Base-by-base conservation (phyloP, 768 basidiomycete species). In the Podaxis sp. region DNA sequence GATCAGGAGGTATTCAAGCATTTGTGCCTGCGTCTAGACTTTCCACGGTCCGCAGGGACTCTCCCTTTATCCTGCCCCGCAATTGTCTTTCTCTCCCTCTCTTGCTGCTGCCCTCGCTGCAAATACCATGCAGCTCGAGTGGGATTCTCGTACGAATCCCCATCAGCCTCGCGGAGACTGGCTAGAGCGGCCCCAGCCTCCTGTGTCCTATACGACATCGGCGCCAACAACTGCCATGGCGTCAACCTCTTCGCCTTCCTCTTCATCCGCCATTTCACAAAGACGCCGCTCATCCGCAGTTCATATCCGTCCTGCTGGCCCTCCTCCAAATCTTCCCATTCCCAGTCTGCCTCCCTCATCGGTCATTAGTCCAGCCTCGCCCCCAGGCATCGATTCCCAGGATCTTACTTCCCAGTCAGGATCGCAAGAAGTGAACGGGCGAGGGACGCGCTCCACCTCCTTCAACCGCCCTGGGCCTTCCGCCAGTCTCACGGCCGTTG, bases 251-350 rank as follows among this genome's bases (percentile, higher is more conserved):
- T 36, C 19, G 2, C 37, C 54, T 19, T 13, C 58, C 50, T 40
- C 58, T n/a, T 67, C 72, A 29, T 63, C 71, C 56, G 70, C 70
- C 59, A 67, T 80, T 59, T 73, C 77, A 56, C 80, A 82, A 64
- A 85, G 89, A 59, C 86, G 90, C 57, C 89, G 90, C 67, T 91
- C 89, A 25, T 85, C 86, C 58, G 86, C 83, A 60, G 82, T 85
- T 12, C 81, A 84, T 68, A 77, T 79, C 25, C 84, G 88, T 50
- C 89, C 90, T 5, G 83, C 87, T 41, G 85, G 76, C 2, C 90
- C 90, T 19, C 90, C 90, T 47, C 90, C 90, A 22, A 85, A 78
- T 68, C 82, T 85, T 67, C 90, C 90, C 54, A 91, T 92, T 63
- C 90, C 90, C 55, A 85, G 78, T 67, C 68, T 90, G 38, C 90